Conservation (phyloP, 805 yeast species). For the Ogataea nitratoaversa region DNA sequence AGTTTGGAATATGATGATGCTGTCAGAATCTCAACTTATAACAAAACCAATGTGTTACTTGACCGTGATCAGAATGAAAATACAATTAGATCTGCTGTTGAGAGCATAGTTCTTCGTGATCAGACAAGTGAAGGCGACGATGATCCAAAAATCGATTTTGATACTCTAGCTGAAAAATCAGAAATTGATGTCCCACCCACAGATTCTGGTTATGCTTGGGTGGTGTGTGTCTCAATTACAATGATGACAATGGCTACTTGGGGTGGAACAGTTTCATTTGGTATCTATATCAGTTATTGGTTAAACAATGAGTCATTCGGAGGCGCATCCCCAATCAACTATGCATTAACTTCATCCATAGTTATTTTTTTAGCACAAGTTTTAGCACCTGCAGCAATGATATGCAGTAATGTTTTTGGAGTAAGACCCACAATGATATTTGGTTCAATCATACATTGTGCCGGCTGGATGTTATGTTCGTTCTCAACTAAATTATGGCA, state of each 20-base stretch:
- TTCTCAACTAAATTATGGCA: constrained; percentile 48
- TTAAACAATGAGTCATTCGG: constrained; percentile 41
- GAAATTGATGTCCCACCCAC: constrained; percentile 34
- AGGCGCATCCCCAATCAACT: constrained; percentile 52
- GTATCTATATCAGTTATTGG: constrained; percentile 54
- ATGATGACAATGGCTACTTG: constrained; percentile 49
- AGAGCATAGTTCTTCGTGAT: neutral
- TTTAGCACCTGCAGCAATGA: constrained; percentile 19
- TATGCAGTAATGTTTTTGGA: constrained; percentile 17
- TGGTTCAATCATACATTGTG: constrained; percentile 41
- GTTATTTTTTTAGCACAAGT: constrained; percentile 18
- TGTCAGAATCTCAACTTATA: constrained; percentile 14
- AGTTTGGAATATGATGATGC: constrained; percentile 22
- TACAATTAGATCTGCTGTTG: constrained; percentile 3
- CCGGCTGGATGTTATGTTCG: constrained; percentile 49
- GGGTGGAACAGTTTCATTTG: constrained; percentile 63
- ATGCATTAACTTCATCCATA: constrained; percentile 56
- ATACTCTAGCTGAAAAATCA: neutral
- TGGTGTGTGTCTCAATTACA: constrained; percentile 37
- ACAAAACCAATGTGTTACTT: neutral
- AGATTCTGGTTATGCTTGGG: constrained; percentile 65
- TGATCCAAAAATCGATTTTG: too few species aligned
- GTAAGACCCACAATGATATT: constrained; percentile 19
- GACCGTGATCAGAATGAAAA: constrained; percentile 1
- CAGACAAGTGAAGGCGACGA: neutral